Evolutionary conservation across 345 rosid genomes (phyloP).

Genomic region (Pistacia integerrima): DNA sequence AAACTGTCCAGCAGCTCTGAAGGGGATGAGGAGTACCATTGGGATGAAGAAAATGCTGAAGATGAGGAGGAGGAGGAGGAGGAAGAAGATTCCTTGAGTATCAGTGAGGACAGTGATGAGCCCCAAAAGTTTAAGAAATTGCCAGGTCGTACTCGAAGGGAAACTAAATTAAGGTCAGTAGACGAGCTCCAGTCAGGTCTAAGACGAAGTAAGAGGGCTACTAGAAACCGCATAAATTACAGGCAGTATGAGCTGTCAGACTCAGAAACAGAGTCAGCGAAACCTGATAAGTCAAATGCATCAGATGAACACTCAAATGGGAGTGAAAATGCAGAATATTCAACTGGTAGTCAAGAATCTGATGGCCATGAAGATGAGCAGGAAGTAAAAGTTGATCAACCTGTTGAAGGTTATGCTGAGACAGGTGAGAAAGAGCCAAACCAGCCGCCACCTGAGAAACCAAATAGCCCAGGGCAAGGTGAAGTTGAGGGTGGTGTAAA

Average conservation of each 20-base stretch:
- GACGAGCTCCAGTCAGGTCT: slow-evolving; percentile 78
- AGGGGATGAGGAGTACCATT: slow-evolving; percentile 90
- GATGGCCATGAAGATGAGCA: slow-evolving; percentile 54
- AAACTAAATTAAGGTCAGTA: slow-evolving; percentile 72
- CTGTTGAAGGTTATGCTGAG: slow-evolving; percentile 37
- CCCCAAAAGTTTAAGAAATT: slow-evolving; percentile 69
- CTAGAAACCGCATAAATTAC: slow-evolving; percentile 72
- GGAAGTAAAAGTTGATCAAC: slow-evolving; percentile 51
- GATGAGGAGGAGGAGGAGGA: slow-evolving; percentile 75
- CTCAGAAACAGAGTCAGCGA: slow-evolving; percentile 72
- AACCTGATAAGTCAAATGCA: slow-evolving; percentile 53
- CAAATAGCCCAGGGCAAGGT: slow-evolving; percentile 54
- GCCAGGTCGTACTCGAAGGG: slow-evolving; percentile 70
- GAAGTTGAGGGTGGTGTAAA: slow-evolving; percentile 57
- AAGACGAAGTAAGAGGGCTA: slow-evolving; percentile 93
- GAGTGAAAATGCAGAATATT: slow-evolving; percentile 61
- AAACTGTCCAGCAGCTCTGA: slow-evolving; percentile 87
- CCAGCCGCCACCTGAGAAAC: slow-evolving; percentile 46
- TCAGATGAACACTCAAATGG: slow-evolving; percentile 61
- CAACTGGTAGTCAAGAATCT: slow-evolving; percentile 63
- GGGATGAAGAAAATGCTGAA: slow-evolving; percentile 96
- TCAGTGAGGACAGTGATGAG: slow-evolving; percentile 84
- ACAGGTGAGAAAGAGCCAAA: slow-evolving; percentile 46
- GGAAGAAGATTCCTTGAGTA: slow-evolving; percentile 64
- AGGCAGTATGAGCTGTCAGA: slow-evolving; percentile 81